phyloP scores from a whole-genome alignment of 2,329 filamentous ascomycete genomes.

The Metarhizium album region DNA sequence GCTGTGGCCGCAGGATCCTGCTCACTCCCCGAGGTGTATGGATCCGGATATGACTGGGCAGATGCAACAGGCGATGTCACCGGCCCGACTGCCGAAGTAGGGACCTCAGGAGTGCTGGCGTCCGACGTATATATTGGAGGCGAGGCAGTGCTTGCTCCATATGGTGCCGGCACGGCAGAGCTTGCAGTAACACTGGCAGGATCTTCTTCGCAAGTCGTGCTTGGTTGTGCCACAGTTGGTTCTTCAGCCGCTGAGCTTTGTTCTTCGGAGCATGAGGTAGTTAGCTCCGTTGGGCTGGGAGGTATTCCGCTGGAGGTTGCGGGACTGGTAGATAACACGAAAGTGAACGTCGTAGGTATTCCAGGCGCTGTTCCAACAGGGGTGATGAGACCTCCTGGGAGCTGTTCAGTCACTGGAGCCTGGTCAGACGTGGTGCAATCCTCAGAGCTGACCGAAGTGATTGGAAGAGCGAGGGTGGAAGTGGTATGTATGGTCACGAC shows the following conservation, averaged over 20 bases:
- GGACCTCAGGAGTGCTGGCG: not conserved
- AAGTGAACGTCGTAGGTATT: conserved; percentile 4
- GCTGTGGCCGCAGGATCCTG: conserved; percentile 5
- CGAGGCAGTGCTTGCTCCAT: not conserved
- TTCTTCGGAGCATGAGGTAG: conserved; percentile 3
- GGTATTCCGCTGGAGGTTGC: not conserved
- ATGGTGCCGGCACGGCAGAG: not conserved
- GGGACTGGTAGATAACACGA: not conserved
- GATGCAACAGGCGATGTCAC: not conserved
- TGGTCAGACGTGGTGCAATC: not conserved
- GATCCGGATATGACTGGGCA: conserved; percentile 3
- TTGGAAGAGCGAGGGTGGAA: conserved; percentile 3
- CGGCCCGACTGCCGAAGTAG: not conserved
- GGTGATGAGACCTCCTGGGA: conserved; percentile 3
- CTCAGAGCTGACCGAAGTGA: conserved; percentile 1
- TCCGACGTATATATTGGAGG: conserved; percentile 3
- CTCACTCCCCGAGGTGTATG: conserved; percentile 1
- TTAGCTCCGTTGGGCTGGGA: not conserved
- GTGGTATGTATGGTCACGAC: conserved; percentile 3
- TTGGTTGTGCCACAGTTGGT: not conserved
- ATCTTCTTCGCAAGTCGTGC: conserved; percentile 2
- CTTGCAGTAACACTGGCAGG: not conserved
- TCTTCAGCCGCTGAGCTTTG: not conserved
- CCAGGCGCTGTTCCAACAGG: conserved; percentile 10
- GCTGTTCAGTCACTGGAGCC: not conserved